Conservation (phyloP, 164 flowering plant species). For the Buxus sempervirens region DNA sequence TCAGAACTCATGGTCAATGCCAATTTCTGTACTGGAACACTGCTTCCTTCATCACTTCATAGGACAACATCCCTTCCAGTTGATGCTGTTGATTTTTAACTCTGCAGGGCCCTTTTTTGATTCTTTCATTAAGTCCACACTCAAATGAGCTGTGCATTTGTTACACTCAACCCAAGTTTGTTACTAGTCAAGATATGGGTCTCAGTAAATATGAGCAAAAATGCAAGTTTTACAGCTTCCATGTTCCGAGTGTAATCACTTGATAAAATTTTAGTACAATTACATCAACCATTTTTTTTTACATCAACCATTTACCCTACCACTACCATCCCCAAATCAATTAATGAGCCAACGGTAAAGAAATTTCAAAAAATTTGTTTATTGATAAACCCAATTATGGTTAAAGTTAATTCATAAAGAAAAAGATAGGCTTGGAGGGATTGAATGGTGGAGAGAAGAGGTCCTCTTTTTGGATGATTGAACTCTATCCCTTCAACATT, state of each 20-base stretch:
- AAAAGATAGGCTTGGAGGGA: too few species aligned
- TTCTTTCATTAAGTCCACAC: slow-evolving; percentile 5
- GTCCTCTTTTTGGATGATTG: slow-evolving; percentile 9
- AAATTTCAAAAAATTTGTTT: not conserved
- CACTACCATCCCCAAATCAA: not conserved
- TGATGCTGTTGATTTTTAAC: slow-evolving; percentile 16
- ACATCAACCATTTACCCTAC: slow-evolving; percentile 11
- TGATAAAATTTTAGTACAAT: slow-evolving; percentile 6
- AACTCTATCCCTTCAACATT: slow-evolving; percentile 1
- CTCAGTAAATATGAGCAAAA: slow-evolving; percentile 13
- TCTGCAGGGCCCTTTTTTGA: slow-evolving; percentile 5
- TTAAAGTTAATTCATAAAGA: not conserved
- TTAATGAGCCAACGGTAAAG: not conserved
- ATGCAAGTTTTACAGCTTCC: slow-evolving; percentile 5
- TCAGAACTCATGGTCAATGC: slow-evolving; percentile 48
- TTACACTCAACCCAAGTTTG: not conserved
- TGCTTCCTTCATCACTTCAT: slow-evolving; percentile 56
- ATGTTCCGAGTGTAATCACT: not conserved
- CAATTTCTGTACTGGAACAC: slow-evolving; percentile 43
- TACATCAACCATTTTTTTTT: slow-evolving; percentile 14
- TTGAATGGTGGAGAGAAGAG: not conserved
- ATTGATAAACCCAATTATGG: not conserved
- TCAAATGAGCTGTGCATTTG: slow-evolving; percentile 9
- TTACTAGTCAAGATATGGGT: not conserved
- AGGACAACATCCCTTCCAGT: slow-evolving; percentile 35